Evolutionary conservation across 2,329 filamentous ascomycete genomes (phyloP).

Genomic region (Colletotrichum gigasporum): DNA sequence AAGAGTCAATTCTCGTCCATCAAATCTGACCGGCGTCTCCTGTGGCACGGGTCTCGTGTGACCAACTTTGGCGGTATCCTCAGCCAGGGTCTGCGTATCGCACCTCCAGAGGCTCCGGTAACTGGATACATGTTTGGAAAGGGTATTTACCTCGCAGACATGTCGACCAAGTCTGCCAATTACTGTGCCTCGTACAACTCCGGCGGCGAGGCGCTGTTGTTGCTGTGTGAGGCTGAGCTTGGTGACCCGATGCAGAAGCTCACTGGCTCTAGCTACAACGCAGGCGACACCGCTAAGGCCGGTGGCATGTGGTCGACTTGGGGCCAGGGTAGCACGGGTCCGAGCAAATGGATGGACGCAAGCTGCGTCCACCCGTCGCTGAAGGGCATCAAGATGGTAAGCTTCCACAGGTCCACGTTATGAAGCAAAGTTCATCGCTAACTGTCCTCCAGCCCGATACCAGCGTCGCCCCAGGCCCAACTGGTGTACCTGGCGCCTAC

Average conservation of each 20-base stretch:
- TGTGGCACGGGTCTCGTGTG: conserved; percentile 87
- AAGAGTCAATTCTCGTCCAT: conserved; percentile 61
- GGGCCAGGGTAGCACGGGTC: conserved; percentile 73
- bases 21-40: conserved; percentile 74
- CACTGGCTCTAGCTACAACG: conserved; percentile 64
- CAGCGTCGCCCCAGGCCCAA: conserved; percentile 54
- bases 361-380: conserved; percentile 70
- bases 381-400: conserved; percentile 75
- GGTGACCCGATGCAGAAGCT: conserved; percentile 79
- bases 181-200: conserved; percentile 75
- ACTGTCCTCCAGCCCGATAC: conserved; percentile 57
- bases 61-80: conserved; percentile 92
- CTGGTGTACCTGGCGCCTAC: conserved; percentile 52
- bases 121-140: conserved; percentile 91
- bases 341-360: conserved; percentile 80
- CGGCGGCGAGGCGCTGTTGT: conserved; percentile 76
- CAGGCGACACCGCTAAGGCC: conserved; percentile 69
- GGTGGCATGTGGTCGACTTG: conserved; percentile 73
- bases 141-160: conserved; percentile 88
- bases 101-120: conserved; percentile 83
- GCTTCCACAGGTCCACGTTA: conserved; percentile 38
- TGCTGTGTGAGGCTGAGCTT: conserved; percentile 83
- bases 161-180: conserved; percentile 82
- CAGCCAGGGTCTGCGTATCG: conserved; percentile 88
- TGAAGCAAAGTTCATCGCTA: conserved; percentile 3